Conservation (phyloP, 2,329 filamentous ascomycete species). For the Tolypocladium amazonense region DNA sequence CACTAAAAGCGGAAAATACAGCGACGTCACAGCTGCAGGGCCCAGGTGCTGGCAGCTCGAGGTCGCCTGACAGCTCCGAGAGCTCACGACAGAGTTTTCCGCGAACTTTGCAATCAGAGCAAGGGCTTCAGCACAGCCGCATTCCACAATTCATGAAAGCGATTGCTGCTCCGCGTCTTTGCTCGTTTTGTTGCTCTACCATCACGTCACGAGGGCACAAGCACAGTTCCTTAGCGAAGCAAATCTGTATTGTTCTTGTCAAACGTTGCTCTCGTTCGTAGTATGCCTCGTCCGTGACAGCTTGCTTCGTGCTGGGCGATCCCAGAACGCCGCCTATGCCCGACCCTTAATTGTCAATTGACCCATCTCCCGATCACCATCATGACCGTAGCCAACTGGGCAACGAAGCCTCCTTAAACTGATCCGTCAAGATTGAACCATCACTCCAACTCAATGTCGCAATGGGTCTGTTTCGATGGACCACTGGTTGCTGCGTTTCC, state of each 20-base stretch:
- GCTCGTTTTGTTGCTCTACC: background rate
- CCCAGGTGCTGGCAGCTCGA: background rate
- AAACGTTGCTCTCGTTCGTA: constrained; percentile 10
- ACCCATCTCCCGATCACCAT: constrained; percentile 20
- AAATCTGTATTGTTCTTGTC: constrained; percentile 16
- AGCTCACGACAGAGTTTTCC: background rate
- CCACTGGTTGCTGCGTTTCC: constrained; percentile 2
- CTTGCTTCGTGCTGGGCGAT: constrained; percentile 14
- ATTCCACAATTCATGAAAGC: background rate
- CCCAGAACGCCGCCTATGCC: constrained; percentile 18
- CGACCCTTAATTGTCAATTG: constrained; percentile 20
- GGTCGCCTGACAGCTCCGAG: background rate
- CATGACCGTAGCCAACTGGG: constrained; percentile 6
- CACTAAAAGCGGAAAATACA: background rate
- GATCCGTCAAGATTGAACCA: constrained; percentile 7
- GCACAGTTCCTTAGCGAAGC: constrained; percentile 3
- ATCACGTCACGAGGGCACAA: background rate
- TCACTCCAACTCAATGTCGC: background rate
- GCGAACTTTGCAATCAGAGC: background rate
- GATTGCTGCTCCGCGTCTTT: background rate
- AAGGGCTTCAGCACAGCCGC: background rate
- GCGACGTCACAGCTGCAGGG: background rate
- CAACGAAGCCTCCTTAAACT: constrained; percentile 10
- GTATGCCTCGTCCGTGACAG: constrained; percentile 16
- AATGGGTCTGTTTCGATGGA: background rate